phyloP scores from a whole-genome alignment of 2,329 filamentous ascomycete genomes.

The Cladosporium sp. region DNA sequence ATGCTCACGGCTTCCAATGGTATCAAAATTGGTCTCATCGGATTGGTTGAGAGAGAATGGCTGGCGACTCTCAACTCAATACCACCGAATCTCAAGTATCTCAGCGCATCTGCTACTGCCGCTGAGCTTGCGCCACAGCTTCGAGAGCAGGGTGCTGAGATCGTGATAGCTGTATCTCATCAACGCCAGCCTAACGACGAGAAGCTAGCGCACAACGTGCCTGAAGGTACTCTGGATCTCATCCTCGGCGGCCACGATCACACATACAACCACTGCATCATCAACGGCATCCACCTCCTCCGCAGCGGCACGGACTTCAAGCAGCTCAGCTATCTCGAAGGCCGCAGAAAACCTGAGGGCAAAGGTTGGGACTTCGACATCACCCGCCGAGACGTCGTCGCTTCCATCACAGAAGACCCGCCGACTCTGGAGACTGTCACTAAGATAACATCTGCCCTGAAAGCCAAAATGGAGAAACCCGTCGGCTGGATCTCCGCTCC shows the following conservation, averaged over 20 bases:
- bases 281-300: conserved; percentile 81
- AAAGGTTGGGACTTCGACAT: conserved; percentile 77
- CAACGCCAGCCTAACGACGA: conserved; percentile 87
- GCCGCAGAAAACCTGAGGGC: conserved; percentile 56
- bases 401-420: conserved; percentile 64
- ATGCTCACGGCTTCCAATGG: conserved; percentile 81
- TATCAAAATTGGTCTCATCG: conserved; percentile 81
- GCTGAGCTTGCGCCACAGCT: conserved; percentile 72
- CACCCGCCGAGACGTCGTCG: conserved; percentile 69
- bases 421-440: conserved; percentile 63
- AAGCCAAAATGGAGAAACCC: conserved; percentile 75
- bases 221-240: conserved; percentile 72
- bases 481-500: conserved; percentile 80
- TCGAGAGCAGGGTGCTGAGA: conserved; percentile 74
- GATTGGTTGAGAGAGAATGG: conserved; percentile 84
- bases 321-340: conserved; percentile 85
- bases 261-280: conserved; percentile 74
- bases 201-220: conserved; percentile 72
- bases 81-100: conserved; percentile 79
- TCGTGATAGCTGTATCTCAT: conserved; percentile 80
- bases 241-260: conserved; percentile 90
- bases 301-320: conserved; percentile 90
- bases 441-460: conserved; percentile 70
- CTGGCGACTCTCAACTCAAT: conserved; percentile 84
- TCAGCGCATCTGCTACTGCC: conserved; percentile 73